phyloP scores from a whole-genome alignment of 2,329 filamentous ascomycete species.

The Alternaria sp. region DNA sequence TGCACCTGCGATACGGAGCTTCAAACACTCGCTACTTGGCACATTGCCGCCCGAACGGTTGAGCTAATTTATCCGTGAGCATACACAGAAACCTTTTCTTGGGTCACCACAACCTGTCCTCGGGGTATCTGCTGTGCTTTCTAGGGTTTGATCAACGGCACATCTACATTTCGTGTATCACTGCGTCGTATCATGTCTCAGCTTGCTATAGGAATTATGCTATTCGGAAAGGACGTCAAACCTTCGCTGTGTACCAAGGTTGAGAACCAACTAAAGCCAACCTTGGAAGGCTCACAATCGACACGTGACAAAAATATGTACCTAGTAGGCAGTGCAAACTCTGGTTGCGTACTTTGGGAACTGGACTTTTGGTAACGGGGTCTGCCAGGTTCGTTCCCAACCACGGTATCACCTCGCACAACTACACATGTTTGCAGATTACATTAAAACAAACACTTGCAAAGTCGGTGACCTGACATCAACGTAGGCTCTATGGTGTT shows the following conservation, averaged over 20 bases:
- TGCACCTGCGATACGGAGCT: slow-evolving; percentile 2
- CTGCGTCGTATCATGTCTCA: background rate
- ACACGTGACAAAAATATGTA: background rate
- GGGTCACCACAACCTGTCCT: background rate
- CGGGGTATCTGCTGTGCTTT: background rate
- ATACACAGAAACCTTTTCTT: background rate
- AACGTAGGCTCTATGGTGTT: background rate
- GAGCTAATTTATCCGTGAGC: background rate
- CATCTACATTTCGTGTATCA: background rate
- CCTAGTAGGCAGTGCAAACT: background rate
- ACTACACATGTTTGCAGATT: background rate
- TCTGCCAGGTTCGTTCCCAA: background rate
- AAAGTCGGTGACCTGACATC: background rate
- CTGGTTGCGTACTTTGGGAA: background rate
- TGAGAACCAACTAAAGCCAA: background rate
- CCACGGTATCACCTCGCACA: background rate
- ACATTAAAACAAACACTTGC: background rate
- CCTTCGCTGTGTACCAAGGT: background rate
- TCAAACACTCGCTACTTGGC: slow-evolving; percentile 9
- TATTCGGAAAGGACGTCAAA: background rate
- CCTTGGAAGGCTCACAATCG: background rate
- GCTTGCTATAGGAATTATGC: background rate
- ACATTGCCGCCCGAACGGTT: background rate
- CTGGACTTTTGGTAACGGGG: background rate
- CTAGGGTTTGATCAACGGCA: background rate